A percentile compares a stretch with the other conserved stretches of the same genome.
These are phyloP conservation scores for Cymbopogon flexuosus DNA, from an alignment of 202 grass and related monocot genomes.

Conservation along the genomic window DNA sequence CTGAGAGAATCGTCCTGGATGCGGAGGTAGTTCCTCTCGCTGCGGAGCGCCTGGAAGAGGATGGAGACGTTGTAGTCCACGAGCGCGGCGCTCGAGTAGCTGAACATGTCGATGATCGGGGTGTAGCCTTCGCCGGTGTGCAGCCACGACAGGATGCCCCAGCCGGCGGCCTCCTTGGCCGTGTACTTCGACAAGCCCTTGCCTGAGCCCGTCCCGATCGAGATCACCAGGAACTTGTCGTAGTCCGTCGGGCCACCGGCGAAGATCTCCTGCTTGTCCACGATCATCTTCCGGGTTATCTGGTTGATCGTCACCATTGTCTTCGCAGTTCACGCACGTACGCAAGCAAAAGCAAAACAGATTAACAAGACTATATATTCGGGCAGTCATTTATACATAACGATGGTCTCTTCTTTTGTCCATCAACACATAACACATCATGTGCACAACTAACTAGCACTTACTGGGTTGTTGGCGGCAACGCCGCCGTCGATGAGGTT, in stretches of 20 bases:
- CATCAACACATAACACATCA: background rate
- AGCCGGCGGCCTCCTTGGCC: background rate
- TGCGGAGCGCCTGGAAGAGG: conserved; percentile 32
- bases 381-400: too few species aligned
- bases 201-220: conserved; percentile 29
- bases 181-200: conserved; percentile 1
- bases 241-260: background rate
- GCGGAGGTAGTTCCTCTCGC: conserved; percentile 30
- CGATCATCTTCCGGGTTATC: conserved; percentile 31
- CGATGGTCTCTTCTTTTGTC: too few species aligned
- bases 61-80: conserved; percentile 36
- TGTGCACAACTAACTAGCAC: background rate
- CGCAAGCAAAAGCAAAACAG: too few species aligned
- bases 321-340: background rate
- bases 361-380: too few species aligned
- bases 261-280: background rate
- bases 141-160: conserved; percentile 38
- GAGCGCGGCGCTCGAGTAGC: conserved; percentile 28
- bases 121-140: conserved; percentile 15
- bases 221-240: conserved; percentile 35
- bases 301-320: conserved; percentile 32
- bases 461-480: conserved; percentile 39
- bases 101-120: conserved; percentile 41
- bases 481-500: conserved; percentile 58
- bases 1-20: conserved; percentile 6